phyloP scores from a whole-genome alignment of 2,329 filamentous ascomycete species.

The Alternaria sp. region DNA sequence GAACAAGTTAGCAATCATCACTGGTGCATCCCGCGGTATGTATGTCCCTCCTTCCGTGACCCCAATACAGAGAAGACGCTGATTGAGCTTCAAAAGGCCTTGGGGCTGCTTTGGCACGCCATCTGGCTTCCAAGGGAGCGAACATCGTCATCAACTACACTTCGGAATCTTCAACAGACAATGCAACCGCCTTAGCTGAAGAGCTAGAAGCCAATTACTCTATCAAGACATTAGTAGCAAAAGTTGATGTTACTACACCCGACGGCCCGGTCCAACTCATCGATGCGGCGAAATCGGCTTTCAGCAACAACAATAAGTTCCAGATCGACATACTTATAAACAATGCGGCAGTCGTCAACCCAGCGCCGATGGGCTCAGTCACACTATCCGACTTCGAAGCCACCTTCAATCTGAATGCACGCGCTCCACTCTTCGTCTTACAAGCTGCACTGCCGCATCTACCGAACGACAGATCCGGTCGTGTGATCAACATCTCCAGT shows the following conservation, averaged over 20 bases:
- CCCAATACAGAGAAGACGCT: not conserved
- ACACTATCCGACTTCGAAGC: constrained; percentile 43
- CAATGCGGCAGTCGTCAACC: not conserved
- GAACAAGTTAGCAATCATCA: constrained; percentile 77
- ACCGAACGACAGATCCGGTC: constrained; percentile 67
- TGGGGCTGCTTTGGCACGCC: constrained; percentile 68
- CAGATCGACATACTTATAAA: not conserved
- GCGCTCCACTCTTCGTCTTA: constrained; percentile 65
- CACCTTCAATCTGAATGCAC: constrained; percentile 66
- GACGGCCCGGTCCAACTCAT: not conserved
- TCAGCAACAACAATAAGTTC: not conserved
- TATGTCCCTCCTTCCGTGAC: not conserved
- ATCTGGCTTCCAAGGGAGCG: constrained; percentile 73
- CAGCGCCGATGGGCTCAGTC: not conserved
- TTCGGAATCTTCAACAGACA: constrained; percentile 60
- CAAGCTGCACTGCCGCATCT: constrained; percentile 73
- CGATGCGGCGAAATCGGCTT: not conserved
- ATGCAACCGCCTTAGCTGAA: constrained; percentile 37
- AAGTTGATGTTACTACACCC: not conserved
- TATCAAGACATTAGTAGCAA: not conserved
- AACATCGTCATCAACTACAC: constrained; percentile 74
- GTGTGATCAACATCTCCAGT: constrained; percentile 65
- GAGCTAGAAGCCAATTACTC: not conserved
- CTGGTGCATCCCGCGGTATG: constrained; percentile 75
- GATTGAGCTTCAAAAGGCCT: constrained; percentile 63